Percentiles rank a stretch among this genome's conserved stretches.
Conservation (phyloP, 2,329 filamentous ascomycete species). For the Colletotrichum tabaci region DNA sequence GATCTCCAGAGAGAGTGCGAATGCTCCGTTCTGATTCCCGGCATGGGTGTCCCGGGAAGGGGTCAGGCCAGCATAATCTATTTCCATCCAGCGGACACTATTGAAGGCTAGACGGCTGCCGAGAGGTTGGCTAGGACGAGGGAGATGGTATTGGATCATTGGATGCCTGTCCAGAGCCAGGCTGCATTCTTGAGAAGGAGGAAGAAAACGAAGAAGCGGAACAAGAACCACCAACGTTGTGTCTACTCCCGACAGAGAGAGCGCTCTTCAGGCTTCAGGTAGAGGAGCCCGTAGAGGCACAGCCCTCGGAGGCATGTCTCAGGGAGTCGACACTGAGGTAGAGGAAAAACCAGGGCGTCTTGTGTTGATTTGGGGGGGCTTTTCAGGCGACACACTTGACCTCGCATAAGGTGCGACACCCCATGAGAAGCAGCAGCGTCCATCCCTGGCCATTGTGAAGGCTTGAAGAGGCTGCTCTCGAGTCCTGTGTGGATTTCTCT, state of each 20-base stretch:
- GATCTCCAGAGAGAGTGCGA: not conserved
- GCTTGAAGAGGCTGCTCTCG: not conserved
- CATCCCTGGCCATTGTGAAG: constrained; percentile 14
- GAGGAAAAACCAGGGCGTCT: not conserved
- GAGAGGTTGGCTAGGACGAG: constrained; percentile 11
- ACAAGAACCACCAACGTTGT: not conserved
- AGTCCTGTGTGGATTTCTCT: constrained; percentile 25
- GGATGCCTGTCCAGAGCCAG: not conserved
- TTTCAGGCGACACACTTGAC: constrained; percentile 16
- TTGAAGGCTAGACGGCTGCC: constrained; percentile 1
- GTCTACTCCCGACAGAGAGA: not conserved
- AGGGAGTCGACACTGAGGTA: not conserved
- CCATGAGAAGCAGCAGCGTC: constrained; percentile 33
- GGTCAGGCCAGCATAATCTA: not conserved
- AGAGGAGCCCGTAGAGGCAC: constrained; percentile 14
- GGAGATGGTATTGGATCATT: constrained; percentile 27
- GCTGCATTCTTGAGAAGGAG: no score
- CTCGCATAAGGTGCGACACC: not conserved
- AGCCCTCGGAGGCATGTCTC: constrained; percentile 23
- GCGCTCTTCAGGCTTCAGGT: constrained; percentile 15
- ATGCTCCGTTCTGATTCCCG: not conserved
- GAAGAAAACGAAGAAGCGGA: no score
- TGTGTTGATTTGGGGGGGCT: constrained; percentile 26
- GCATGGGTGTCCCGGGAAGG: constrained; percentile 9
- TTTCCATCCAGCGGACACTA: constrained; percentile 18